These are phyloP conservation scores for Avicennia marina DNA, from an alignment of 257 asterid genomes.

Conservation along the genomic window DNA sequence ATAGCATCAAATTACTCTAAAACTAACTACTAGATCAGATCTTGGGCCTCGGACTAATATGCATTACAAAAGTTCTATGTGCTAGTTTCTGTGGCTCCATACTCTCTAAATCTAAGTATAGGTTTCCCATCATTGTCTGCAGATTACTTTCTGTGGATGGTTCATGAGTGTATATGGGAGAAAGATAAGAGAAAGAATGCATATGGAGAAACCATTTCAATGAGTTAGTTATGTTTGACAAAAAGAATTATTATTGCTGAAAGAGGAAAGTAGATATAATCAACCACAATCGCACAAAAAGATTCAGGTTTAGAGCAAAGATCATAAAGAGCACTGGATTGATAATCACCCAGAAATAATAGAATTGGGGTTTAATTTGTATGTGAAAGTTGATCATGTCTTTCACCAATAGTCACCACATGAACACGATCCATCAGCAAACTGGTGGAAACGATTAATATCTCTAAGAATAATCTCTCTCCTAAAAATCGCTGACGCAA, in stretches of 20 bases:
- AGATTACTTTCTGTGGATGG: neutral
- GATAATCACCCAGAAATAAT: neutral
- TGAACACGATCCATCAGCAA: slow-evolving; percentile 37
- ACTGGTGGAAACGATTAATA: slow-evolving; percentile 39
- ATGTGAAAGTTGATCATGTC: neutral
- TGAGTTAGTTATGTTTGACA: neutral
- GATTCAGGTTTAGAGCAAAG: neutral
- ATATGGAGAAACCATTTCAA: neutral
- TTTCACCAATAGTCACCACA: slow-evolving; percentile 43
- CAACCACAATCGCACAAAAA: neutral
- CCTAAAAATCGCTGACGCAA: slow-evolving; percentile 32
- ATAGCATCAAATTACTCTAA: neutral
- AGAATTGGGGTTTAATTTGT: neutral
- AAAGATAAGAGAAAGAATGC: neutral
- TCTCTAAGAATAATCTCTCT: slow-evolving; percentile 47
- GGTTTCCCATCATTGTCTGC: neutral
- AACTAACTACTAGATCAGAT: neutral
- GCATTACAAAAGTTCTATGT: neutral
- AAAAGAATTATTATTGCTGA: too few species aligned
- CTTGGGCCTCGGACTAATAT: neutral
- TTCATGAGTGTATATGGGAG: neutral
- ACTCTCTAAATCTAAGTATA: too few species aligned
- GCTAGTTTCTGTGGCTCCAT: neutral
- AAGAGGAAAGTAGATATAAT: too few species aligned
- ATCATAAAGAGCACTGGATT: neutral